Evolutionary conservation across 164 flowering plant species (phyloP), one percentile per base, ranked within the genome.

Genomic region (Berberis thunbergii): DNA sequence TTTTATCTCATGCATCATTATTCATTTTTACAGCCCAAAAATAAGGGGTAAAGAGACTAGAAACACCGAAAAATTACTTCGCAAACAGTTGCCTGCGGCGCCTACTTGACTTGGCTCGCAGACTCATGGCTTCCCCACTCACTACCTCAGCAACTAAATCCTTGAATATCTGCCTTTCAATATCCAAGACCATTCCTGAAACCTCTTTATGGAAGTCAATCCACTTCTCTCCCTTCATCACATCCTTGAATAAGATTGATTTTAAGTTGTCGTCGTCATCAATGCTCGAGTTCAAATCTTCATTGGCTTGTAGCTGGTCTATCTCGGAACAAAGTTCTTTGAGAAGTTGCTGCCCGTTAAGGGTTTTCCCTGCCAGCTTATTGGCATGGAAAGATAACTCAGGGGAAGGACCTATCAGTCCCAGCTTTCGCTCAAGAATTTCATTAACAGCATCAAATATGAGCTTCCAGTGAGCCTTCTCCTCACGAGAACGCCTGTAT

Each of bases 381-480:
- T 52, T 54, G 46, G 68, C 59, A 45, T 67, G 64, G 60, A 77
- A 11, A 76, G 82, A 76, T 11, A 76, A 75, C 65, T 72, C 77
- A 45, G 68, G 54, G 41, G 66, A 50, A 42, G 62, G 26, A 26
- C 26, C 26, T 26, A 26, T 26, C 26, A 26, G 26, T 26, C 26
- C 59, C 43, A 81, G 60, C 72, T 83, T 88, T 39, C 63, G 62
- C 7, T 54, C 71, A 40, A 88, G 75, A 59, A 88, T 78, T 63
- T 91, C 97, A 72, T 83, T 84, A 10, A 89, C 91, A n/a, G 74
- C 67, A 69, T 91, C 98, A 70, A 89, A 91, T 45, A 89, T 38
- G 0, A 91, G 84, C 71, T 81, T 83, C 50, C 94, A 74, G 3
- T 78, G 86, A 60, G 67, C 58, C 68, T 76, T 86, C 64, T 84